Conservation (phyloP, 2,329 filamentous ascomycete genomes). For the Fusarium pseudocircinatum region DNA sequence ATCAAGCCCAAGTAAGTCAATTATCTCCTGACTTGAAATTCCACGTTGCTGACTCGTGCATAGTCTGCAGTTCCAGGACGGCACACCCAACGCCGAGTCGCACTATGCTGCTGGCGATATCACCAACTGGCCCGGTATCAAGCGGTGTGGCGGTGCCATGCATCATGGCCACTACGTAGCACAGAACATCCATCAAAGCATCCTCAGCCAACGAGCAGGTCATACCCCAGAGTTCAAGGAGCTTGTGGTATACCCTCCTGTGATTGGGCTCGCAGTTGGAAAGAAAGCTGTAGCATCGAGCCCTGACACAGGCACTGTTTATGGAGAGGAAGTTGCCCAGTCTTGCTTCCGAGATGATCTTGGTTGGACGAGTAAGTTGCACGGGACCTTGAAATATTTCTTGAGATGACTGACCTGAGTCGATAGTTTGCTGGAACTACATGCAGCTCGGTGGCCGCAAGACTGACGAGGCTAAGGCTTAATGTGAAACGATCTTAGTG, state of each 20-base stretch:
- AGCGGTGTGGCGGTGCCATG: constrained; percentile 80
- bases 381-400: too few species aligned
- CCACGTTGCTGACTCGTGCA: neutral
- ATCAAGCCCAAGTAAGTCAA: constrained; percentile 62
- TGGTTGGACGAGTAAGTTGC: constrained; percentile 67
- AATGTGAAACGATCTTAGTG: constrained; percentile 3
- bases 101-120: constrained; percentile 79
- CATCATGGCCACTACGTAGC: constrained; percentile 75
- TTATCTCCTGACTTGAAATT: neutral
- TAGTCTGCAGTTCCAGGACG: constrained; percentile 64
- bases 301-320: constrained; percentile 63
- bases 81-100: constrained; percentile 63
- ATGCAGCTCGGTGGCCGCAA: constrained; percentile 56
- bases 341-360: constrained; percentile 75
- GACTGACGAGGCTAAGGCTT: constrained; percentile 39
- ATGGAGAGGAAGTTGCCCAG: constrained; percentile 70
- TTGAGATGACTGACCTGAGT: constrained; percentile 21
- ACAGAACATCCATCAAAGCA: constrained; percentile 72
- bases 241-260: constrained; percentile 65
- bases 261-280: constrained; percentile 78
- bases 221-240: constrained; percentile 57
- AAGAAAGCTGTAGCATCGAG: constrained; percentile 73
- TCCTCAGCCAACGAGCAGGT: constrained; percentile 56
- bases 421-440: constrained; percentile 65
- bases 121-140: constrained; percentile 78